Evolutionary conservation across 2,329 filamentous ascomycete species (phyloP), one percentile per base, ranked within the genome.

Genomic region (Aureobasidium vineae): DNA sequence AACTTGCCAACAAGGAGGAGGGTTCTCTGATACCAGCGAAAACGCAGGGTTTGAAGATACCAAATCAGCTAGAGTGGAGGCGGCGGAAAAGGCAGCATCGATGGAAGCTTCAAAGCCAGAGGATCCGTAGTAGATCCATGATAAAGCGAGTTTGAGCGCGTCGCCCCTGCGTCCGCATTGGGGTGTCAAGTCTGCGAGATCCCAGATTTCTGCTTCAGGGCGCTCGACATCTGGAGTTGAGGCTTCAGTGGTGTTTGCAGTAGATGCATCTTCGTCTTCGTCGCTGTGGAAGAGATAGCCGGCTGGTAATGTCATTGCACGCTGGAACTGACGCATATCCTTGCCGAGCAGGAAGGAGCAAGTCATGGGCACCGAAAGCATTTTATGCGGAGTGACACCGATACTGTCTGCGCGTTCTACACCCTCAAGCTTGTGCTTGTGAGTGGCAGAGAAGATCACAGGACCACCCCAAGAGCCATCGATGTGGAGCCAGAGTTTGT

Each of bases 331-430:
- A 66, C 83, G 81, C 74, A 96, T 79, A 75, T 98, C 93, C 1
- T 85, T 84, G 0, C 86, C 88, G 15, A 99, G 84, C 5, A 99
- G 84, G 80, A 96, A 97, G 0, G 90, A 93, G 79, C 93, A 98
- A 0, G 93, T 97, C 47, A 96, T 81, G 0, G 95, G 94, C 2
- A 92, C 90, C 67, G 91, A 91, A 75, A 98, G 85, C 95, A 98
- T 98, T 80, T 98, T 98, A 80, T 99, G 95, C 66, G 95, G 93
- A 77, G 96, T 98, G 65, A 97, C 85, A 1, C 92, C 91, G 45
- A 98, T 81, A 16, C 88, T 91, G 77, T 97, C 85, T 11, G 93
- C 95, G 47, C 89, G 83, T 52, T 92, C 83, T 2, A 85, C 81
- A 16, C 94, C 94, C 1, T 80, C 76, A 11, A 98, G 80, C 74